Base-by-base conservation (phyloP, 2,329 filamentous ascomycete genomes). In the Arachnomyces sp. region DNA sequence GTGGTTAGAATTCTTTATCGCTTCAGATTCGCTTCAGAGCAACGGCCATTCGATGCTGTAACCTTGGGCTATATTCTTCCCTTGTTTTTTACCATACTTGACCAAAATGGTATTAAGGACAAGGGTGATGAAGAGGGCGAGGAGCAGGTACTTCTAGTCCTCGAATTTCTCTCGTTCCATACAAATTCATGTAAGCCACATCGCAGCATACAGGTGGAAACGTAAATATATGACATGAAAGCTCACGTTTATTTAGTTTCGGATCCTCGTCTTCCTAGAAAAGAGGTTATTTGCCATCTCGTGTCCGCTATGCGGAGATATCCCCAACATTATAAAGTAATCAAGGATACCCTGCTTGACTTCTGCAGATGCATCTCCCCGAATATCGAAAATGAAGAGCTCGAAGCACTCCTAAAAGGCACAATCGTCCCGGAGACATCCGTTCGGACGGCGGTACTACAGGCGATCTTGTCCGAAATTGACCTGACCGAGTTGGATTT, bases 341-440 rank as follows among this genome's bases (percentile, higher is more conserved):
- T 95, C 65, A 95, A 90, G 61, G 92, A 98, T 62, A 94, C 87
- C 54, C 77, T 98, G 47, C 75, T 84, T 39, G 87, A 96, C 59
- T 75, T 93, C 49, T 86, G 86, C 54, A 81, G 88, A 44, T 89
- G 83, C 48, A 75, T 96, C 38, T 84, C 90, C 3, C 80, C 84
- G 2, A 95, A 87, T 53, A 88, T 95, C 49, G 80, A 63, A 41
- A 60, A 72, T 3, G 65, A 74, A 2, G 93, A 98, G 64, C 81
- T 92, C 41, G 66, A 71, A 8, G 77, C 86, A 12, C 74, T 96
- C n/a, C 75, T 88, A 8, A 75, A 78, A 45, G 92, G 89, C 29
- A 72, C 77, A 0, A 88, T 92, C 49, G 85, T 93, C 9, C 72
- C 86, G 2, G 82, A 95, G 54, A 70, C 78, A 5, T 77, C 84